Evolutionary conservation across 768 basidiomycete genomes (phyloP).

Genomic region (Lactarius akahatsu): DNA sequence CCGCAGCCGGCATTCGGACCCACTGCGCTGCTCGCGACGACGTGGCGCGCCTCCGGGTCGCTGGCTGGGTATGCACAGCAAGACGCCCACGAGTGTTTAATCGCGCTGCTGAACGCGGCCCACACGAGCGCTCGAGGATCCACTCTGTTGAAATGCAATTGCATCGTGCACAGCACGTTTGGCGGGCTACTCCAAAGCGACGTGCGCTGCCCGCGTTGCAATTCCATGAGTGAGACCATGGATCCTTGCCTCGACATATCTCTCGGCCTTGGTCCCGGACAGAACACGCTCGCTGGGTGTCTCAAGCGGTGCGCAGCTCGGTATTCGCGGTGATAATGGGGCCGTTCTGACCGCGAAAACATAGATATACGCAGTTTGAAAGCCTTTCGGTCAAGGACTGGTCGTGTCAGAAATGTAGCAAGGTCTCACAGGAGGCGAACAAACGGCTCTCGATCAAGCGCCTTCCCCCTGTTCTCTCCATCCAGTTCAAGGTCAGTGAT

Average conservation of each 20-base stretch:
- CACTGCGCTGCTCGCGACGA: conserved; percentile 75
- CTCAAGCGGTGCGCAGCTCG: conserved; percentile 56
- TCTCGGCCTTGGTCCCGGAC: conserved; percentile 68
- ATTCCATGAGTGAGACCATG: conserved; percentile 69
- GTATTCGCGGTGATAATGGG: not conserved
- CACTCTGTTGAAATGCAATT: conserved; percentile 79
- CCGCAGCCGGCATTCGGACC: conserved; percentile 66
- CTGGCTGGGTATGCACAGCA: conserved; percentile 92
- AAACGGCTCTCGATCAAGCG: conserved; percentile 83
- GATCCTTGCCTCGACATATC: conserved; percentile 93
- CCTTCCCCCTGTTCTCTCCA: conserved; percentile 85
- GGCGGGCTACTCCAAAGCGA: conserved; percentile 85
- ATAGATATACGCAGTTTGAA: conserved; percentile 83
- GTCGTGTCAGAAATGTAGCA: conserved; percentile 78
- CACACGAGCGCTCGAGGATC: conserved; percentile 75
- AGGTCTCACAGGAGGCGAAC: conserved; percentile 72
- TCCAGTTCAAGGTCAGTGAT: conserved; percentile 88
- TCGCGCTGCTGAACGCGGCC: conserved; percentile 81
- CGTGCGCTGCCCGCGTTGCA: conserved; percentile 84
- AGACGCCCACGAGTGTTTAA: conserved; percentile 89
- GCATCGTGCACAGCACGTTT: conserved; percentile 89
- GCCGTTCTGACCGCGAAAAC: conserved; percentile 13
- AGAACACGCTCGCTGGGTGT: conserved; percentile 69
- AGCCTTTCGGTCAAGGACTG: conserved; percentile 81
- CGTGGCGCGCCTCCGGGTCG: conserved; percentile 78